Base-by-base conservation (phyloP, 2,329 filamentous ascomycete species). In the Colletotrichum sp. region DNA sequence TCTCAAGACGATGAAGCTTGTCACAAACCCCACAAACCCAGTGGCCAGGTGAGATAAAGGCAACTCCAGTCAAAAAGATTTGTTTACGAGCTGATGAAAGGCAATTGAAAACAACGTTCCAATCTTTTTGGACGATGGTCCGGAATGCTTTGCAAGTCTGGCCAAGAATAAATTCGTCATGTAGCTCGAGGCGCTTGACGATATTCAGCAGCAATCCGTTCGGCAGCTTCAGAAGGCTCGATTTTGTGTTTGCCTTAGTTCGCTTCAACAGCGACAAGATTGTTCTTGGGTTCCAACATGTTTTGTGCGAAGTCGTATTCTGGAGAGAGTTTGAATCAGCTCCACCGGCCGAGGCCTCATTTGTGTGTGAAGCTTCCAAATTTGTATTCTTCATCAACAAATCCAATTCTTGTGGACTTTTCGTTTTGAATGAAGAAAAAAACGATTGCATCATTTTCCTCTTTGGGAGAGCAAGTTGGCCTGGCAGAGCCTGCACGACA, bases 101-200 rank as follows among this genome's bases (percentile, higher is more conserved):
- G 8, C 66, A 2, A 9, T 36, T 3, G n/a, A 38, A 13, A 5
- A 38, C 6, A 6, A 13, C 12, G 6, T 28, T n/a, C 66, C 66
- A 68, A 21, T 60, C 66, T 15, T 34, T 36, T 16, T 30, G 10
- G 18, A 15, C 5, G 24, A 68, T n/a, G n/a, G 5, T 2, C 3
- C 43, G 30, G n/a, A 38, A 8, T 15, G 8, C 66, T 68, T 60
- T 68, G 30, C 66, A 68, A 38, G 30, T 34, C 5, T 68, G 66
- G 7, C 13, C 7, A 18, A 68, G 66, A 60, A 68, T 24, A 8
- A 68, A 60, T 24, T 68, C 15, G n/a, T 68, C 66, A 34, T 68
- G 48, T 26, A 68, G 1, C 26, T 57, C 55, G 10, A 68, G 66
- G 28, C 7, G 8, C 3, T 18, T 4, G 12, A 58, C 3, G 1